These are phyloP conservation scores for Penstemon barbatus DNA, from an alignment of 257 asterid genomes.

Conservation along the genomic window DNA sequence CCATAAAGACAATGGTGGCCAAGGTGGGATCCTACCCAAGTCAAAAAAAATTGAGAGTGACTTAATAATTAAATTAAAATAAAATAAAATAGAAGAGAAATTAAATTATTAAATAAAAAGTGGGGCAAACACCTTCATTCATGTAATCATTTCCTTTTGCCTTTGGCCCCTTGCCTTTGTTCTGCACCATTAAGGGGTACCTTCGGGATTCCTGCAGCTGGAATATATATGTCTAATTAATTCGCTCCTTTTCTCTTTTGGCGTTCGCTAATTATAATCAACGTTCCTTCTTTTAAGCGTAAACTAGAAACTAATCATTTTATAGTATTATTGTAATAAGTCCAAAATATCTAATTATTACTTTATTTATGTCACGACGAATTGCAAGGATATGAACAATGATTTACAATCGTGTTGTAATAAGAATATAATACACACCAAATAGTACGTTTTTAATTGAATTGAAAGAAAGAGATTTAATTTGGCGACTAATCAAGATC, in stretches of 20 bases:
- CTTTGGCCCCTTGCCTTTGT: conserved; percentile 44
- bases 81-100: conserved; percentile 25
- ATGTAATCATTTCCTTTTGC: conserved; percentile 62
- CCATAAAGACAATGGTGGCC: conserved; percentile 93
- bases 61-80: too few species aligned
- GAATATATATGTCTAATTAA: not conserved
- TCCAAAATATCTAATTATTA: conserved; percentile 29
- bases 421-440: too few species aligned
- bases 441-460: too few species aligned
- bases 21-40: conserved; percentile 65
- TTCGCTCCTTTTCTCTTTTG: conserved; percentile 43
- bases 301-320: not conserved
- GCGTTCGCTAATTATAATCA: conserved; percentile 27
- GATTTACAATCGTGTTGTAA: too few species aligned
- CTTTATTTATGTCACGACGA: too few species aligned
- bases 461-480: too few species aligned
- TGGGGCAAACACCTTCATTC: conserved; percentile 37
- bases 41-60: conserved; percentile 43
- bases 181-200: conserved; percentile 31
- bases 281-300: not conserved
- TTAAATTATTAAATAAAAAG: conserved; percentile 17
- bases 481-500: too few species aligned
- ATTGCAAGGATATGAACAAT: too few species aligned
- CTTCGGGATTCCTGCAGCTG: not conserved
- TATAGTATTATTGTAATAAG: conserved; percentile 30